Base-by-base conservation (phyloP, 108 stramenopile species). In the Fistulifera pelliculosa region DNA sequence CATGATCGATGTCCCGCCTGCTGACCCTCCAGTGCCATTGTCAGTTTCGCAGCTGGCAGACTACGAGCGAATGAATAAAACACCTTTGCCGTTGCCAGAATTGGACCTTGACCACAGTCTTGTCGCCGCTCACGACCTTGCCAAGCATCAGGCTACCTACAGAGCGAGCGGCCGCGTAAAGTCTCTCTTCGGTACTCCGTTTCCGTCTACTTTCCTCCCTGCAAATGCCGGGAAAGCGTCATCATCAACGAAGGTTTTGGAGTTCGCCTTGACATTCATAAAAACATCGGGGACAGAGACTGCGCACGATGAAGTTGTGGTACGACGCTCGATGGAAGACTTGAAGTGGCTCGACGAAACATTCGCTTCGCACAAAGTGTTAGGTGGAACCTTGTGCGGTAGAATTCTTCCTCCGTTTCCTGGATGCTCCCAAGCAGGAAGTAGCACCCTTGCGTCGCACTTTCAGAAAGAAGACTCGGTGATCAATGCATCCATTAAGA, bases 341-440 rank as follows among this genome's bases (percentile, higher is more conserved):
- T 68, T 91, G 60, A 66, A 75, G 55, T 91, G 89, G 89, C 79
- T 91, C 18, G 64, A 91, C 58, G 79, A 80, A 28, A 85, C 83
- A 16, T 72, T 91, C 23, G 65, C 41, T 26, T 74, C 72, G 22
- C 89, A 91, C 51, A 82, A 80, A 55, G 65, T 63, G 16, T 74
- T 84, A 1, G 89, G 89, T 2, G 89, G 89, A 8, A 81, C 83
- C 38, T 60, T 91, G 14, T 91, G 89, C 62, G 89, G 89, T 19
- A 58, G 89, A 52, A 87, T 91, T 47, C 44, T 91, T 6, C 89
- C 89, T 43, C 85, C 83, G 0, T 87, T 91, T 65, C 81, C 64
- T 54, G 35, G 24, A 18, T 60, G 59, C 19, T 58, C 51, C 16
- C 25, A 23, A 12, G 3, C 22, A 2, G n/a, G 10, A 1, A 14